These are phyloP conservation scores for Leccinum griseonigrum DNA, from an alignment of 1,284 basidiomycete genomes.

Conservation along the genomic window DNA sequence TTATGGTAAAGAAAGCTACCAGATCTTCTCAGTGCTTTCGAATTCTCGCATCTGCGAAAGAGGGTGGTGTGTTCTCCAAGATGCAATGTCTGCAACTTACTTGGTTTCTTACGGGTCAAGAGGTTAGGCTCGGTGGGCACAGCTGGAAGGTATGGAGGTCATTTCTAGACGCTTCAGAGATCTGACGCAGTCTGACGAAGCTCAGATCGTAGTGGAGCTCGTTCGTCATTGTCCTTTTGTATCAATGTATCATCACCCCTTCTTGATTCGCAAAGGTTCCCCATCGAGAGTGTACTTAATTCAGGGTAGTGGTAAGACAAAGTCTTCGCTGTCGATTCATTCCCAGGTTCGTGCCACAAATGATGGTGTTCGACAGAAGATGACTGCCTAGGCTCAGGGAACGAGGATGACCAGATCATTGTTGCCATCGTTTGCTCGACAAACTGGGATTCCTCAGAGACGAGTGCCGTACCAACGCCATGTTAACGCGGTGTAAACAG, in stretches of 20 bases:
- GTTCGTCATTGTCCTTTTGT: slow-evolving; percentile 23
- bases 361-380: slow-evolving; percentile 18
- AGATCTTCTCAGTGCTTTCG: too few relatives aligned
- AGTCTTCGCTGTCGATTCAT: slow-evolving; percentile 60
- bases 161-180: neutral
- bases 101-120: too few relatives aligned
- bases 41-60: too few relatives aligned
- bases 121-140: too few relatives aligned
- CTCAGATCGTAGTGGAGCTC: slow-evolving; percentile 21
- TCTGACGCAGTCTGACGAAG: slow-evolving; percentile 23
- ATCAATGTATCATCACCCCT: slow-evolving; percentile 38
- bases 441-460: slow-evolving; percentile 48
- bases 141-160: slow-evolving; percentile 27
- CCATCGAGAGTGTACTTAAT: slow-evolving; percentile 51
- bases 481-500: slow-evolving; percentile 60
- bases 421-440: slow-evolving; percentile 53
- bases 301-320: slow-evolving; percentile 48
- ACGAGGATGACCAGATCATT: slow-evolving; percentile 52
- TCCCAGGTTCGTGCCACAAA: slow-evolving; percentile 41
- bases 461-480: slow-evolving; percentile 58
- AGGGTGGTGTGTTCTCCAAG: too few relatives aligned
- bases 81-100: too few relatives aligned
- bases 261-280: slow-evolving; percentile 59
- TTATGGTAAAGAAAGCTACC: too few relatives aligned
- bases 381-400: slow-evolving; percentile 24